These are phyloP conservation scores for Lactarius deliciosus DNA, from an alignment of 768 basidiomycete species.

Conservation along the genomic window DNA sequence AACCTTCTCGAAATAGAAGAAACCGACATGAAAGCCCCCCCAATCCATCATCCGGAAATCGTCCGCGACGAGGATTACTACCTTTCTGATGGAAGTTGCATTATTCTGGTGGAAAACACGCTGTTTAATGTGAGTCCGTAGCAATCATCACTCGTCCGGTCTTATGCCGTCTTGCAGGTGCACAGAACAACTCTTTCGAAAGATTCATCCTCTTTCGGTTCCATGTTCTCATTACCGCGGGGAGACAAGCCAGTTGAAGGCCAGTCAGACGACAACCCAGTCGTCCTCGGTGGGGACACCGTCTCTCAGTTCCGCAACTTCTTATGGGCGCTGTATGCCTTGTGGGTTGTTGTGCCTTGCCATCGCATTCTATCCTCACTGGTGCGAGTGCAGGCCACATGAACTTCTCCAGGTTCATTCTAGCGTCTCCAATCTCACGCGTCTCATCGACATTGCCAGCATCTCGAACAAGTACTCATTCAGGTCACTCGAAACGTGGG, in stretches of 20 bases:
- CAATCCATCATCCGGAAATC: constrained; percentile 4
- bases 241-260: constrained; percentile 55
- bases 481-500: constrained; percentile 73
- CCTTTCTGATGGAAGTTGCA: constrained; percentile 29
- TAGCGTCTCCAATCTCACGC: constrained; percentile 49
- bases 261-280: constrained; percentile 60
- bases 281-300: constrained; percentile 61
- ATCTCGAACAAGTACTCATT: constrained; percentile 74
- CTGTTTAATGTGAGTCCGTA: constrained; percentile 27
- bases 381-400: constrained; percentile 48
- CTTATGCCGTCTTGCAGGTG: constrained; percentile 16
- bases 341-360: constrained; percentile 45
- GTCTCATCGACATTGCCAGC: constrained; percentile 60
- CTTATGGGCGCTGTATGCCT: constrained; percentile 73
- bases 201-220: constrained; percentile 62
- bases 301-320: constrained; percentile 68
- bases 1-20: constrained; percentile 19
- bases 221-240: constrained; percentile 68
- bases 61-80: constrained; percentile 28
- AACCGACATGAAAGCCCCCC: constrained; percentile 3
- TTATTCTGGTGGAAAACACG: constrained; percentile 26
- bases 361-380: not conserved
- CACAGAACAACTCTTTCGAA: constrained; percentile 44
- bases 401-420: constrained; percentile 54
- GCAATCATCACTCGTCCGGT: not conserved